Evolutionary conservation across 2,329 filamentous ascomycete species (phyloP).

Genomic region (Cercospora brassicicola): DNA sequence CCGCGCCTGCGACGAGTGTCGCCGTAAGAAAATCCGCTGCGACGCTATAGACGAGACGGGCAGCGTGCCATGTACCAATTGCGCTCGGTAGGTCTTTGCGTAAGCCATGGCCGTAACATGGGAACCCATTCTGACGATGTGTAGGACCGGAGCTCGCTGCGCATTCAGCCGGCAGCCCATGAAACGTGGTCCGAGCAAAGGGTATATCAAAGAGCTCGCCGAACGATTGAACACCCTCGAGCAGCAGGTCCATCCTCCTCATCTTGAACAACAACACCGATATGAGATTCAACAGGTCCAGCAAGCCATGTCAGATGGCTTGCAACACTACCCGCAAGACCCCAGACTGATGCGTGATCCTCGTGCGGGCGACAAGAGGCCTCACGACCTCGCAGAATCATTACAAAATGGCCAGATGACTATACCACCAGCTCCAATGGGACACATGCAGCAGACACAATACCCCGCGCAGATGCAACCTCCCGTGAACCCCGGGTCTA

Average conservation of each 20-base stretch:
- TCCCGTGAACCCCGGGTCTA: constrained; percentile 14
- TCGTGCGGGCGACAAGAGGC: constrained; percentile 37
- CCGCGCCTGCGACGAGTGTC: constrained; percentile 83
- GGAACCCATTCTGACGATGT: background rate
- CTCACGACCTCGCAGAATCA: constrained; percentile 33
- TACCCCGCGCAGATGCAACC: constrained; percentile 16
- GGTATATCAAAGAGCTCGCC: constrained; percentile 89
- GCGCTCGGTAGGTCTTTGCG: constrained; percentile 40
- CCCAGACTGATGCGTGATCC: constrained; percentile 29
- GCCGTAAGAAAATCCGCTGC: constrained; percentile 85
- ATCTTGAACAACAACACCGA: constrained; percentile 32
- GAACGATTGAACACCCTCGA: constrained; percentile 82
- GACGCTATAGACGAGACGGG: constrained; percentile 75
- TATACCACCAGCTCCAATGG: constrained; percentile 13
- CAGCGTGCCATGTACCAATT: constrained; percentile 76
- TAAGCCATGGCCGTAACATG: background rate
- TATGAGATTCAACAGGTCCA: constrained; percentile 38
- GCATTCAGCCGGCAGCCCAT: constrained; percentile 84
- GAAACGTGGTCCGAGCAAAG: constrained; percentile 78
- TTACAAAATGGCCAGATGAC: constrained; percentile 26
- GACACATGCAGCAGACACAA: constrained; percentile 18
- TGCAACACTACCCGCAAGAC: constrained; percentile 20
- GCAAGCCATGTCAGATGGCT: constrained; percentile 32
- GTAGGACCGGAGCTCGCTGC: constrained; percentile 65
- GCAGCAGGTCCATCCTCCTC: constrained; percentile 60